Conservation (phyloP, 805 yeast genomes). For the Suhomyces tanzawaensis region DNA sequence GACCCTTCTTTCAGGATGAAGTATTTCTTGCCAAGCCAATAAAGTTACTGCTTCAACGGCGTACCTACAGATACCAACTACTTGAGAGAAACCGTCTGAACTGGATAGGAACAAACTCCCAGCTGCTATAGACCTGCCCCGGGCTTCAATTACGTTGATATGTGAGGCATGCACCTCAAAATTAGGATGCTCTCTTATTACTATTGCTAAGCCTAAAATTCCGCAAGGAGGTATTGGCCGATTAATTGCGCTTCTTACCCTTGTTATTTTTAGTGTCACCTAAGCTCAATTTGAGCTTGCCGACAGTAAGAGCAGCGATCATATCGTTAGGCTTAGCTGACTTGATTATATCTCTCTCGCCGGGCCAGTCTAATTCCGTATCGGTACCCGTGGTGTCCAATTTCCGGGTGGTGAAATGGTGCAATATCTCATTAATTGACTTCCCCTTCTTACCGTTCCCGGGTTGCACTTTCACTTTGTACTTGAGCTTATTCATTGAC, state of each 20-base stretch:
- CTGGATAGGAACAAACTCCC: too few relatives aligned
- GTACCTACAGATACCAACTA: too few relatives aligned
- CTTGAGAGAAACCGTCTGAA: too few relatives aligned
- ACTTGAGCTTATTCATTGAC: slow-evolving; percentile 68
- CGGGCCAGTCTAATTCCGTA: slow-evolving; percentile 65
- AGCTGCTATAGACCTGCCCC: too few relatives aligned
- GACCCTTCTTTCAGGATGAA: too few relatives aligned
- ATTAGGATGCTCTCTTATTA: too few relatives aligned
- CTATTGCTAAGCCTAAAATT: too few relatives aligned
- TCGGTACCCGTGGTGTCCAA: slow-evolving; percentile 45
- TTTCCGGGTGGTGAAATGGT: slow-evolving; percentile 51
- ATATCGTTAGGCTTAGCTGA: slow-evolving; percentile 62
- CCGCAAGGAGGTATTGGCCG: too few relatives aligned
- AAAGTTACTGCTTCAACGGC: too few relatives aligned
- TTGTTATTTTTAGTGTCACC: slow-evolving; percentile 18
- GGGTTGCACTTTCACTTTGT: slow-evolving; percentile 81
- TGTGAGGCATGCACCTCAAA: too few relatives aligned
- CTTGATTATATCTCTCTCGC: slow-evolving; percentile 57
- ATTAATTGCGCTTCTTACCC: slow-evolving; percentile 10
- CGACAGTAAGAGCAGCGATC: slow-evolving; percentile 64
- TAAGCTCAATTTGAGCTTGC: slow-evolving; percentile 62
- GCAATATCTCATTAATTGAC: slow-evolving; percentile 66
- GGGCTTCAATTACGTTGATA: too few relatives aligned
- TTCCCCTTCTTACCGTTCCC: slow-evolving; percentile 85
- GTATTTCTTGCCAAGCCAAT: too few relatives aligned